Evolutionary conservation across 2,329 filamentous ascomycete genomes (phyloP).

Genomic region (Ilyonectria mors-panacis): DNA sequence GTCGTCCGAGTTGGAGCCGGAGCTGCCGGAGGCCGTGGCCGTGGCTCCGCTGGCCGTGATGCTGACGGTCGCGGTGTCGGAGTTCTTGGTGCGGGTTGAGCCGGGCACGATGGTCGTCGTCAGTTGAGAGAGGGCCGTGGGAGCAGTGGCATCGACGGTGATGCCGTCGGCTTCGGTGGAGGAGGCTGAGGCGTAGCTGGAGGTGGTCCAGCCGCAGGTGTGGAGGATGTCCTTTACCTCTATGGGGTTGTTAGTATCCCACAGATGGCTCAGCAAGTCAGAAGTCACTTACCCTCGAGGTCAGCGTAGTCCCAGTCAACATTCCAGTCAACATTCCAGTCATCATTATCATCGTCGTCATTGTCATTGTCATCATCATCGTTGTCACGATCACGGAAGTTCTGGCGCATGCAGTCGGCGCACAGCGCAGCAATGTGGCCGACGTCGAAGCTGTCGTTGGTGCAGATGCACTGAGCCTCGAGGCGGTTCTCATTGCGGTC

Average conservation of each 20-base stretch:
- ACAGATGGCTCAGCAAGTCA: not conserved
- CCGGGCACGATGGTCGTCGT: slow-evolving; percentile 52
- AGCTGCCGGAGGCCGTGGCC: slow-evolving; percentile 19
- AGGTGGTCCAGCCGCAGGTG: slow-evolving; percentile 54
- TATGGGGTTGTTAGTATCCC: slow-evolving; percentile 24
- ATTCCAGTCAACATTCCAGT: slow-evolving; percentile 33
- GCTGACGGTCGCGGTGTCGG: slow-evolving; percentile 10
- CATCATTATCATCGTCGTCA: slow-evolving; percentile 36
- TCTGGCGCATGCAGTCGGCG: slow-evolving; percentile 56
- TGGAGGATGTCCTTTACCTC: slow-evolving; percentile 55
- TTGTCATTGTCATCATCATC: slow-evolving; percentile 40
- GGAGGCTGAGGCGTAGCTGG: slow-evolving; percentile 48
- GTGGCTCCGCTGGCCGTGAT: slow-evolving; percentile 21
- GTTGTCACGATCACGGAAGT: slow-evolving; percentile 37
- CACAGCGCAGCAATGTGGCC: slow-evolving; percentile 54
- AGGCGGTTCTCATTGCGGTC: slow-evolving; percentile 55
- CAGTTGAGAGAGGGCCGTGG: slow-evolving; percentile 53
- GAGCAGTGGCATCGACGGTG: slow-evolving; percentile 51
- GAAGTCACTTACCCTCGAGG: slow-evolving; percentile 39
- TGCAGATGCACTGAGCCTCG: slow-evolving; percentile 58
- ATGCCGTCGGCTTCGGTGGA: slow-evolving; percentile 48
- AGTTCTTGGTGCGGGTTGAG: slow-evolving; percentile 17
- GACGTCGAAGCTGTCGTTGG: slow-evolving; percentile 59
- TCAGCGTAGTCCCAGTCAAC: slow-evolving; percentile 37
- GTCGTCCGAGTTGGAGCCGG: slow-evolving; percentile 14